phyloP scores from a whole-genome alignment of 768 basidiomycete species.

The Lactarius akahatsu region DNA sequence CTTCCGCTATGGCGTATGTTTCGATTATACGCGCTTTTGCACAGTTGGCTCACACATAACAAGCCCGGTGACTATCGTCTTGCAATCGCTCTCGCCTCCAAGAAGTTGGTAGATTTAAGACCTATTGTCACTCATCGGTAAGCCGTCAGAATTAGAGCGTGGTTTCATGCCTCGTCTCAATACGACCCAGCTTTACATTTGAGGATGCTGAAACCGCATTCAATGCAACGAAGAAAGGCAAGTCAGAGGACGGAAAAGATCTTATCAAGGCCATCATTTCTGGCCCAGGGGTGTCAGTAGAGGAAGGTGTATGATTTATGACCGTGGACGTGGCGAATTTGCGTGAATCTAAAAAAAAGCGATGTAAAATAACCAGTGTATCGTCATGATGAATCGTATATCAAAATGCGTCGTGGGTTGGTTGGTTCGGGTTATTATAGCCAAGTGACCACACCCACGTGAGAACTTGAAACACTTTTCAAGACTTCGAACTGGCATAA shows the following conservation, averaged over 20 bases:
- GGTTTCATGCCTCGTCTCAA: neutral
- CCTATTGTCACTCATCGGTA: conserved; percentile 88
- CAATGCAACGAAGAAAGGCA: conserved; percentile 73
- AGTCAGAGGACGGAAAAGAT: conserved; percentile 80
- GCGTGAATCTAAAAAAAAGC: neutral
- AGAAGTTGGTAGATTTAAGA: conserved; percentile 82
- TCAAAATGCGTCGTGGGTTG: neutral
- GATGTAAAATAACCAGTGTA: neutral
- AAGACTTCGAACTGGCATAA: too few species aligned
- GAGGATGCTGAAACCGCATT: conserved; percentile 78
- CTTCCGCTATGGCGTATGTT: conserved; percentile 83
- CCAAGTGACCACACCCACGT: too few species aligned
- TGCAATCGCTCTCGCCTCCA: conserved; percentile 79
- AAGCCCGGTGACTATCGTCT: conserved; percentile 84
- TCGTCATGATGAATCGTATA: neutral
- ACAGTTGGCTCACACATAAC: conserved; percentile 11
- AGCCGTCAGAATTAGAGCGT: conserved; percentile 23
- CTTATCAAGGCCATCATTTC: conserved; percentile 91
- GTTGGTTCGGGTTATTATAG: too few species aligned
- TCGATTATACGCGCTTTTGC: neutral
- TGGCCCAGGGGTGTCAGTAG: conserved; percentile 62
- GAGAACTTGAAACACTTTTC: too few species aligned
- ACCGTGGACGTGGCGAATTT: neutral
- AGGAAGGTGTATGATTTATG: conserved; percentile 31
- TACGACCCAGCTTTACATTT: conserved; percentile 60